Percentiles rank a stretch among this genome's conserved stretches.
Evolutionary conservation across 768 basidiomycete genomes (phyloP).

Genomic region (Postia placenta): DNA sequence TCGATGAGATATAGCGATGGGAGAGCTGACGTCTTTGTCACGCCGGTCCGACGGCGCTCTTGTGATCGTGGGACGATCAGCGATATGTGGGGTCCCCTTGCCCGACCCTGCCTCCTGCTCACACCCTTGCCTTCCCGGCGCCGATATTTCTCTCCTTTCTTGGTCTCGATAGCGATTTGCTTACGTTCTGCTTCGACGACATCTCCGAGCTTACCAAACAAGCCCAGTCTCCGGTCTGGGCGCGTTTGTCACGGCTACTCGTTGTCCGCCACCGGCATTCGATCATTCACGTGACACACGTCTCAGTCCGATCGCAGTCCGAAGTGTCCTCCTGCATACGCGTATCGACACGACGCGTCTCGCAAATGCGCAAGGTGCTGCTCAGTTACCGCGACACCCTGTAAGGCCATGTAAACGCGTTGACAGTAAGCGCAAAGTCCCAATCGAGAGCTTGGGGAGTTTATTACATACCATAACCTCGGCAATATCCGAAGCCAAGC

Average conservation of each 20-base stretch:
- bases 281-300: not conserved
- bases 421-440: too few species aligned
- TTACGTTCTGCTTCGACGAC: not conserved
- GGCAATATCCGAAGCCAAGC: too few species aligned
- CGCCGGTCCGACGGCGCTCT: slow-evolving; percentile 16
- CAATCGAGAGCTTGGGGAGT: too few species aligned
- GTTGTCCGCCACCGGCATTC: not conserved
- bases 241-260: not conserved
- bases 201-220: too few species aligned
- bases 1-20: slow-evolving; percentile 24
- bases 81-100: slow-evolving; percentile 1
- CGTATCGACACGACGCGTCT: too few species aligned
- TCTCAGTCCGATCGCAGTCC: too few species aligned
- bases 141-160: not conserved
- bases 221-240: too few species aligned
- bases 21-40: slow-evolving; percentile 21
- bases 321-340: too few species aligned
- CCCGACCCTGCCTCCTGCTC: not conserved
- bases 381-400: too few species aligned
- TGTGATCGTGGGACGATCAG: slow-evolving; percentile 17
- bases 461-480: too few species aligned
- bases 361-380: too few species aligned
- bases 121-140: not conserved
- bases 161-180: not conserved
- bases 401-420: too few species aligned